Percentiles rank a stretch among this genome's conserved stretches.
Conservation (phyloP, 225 moss, liverwort and hornwort genomes). For the Climacium dendroides region DNA sequence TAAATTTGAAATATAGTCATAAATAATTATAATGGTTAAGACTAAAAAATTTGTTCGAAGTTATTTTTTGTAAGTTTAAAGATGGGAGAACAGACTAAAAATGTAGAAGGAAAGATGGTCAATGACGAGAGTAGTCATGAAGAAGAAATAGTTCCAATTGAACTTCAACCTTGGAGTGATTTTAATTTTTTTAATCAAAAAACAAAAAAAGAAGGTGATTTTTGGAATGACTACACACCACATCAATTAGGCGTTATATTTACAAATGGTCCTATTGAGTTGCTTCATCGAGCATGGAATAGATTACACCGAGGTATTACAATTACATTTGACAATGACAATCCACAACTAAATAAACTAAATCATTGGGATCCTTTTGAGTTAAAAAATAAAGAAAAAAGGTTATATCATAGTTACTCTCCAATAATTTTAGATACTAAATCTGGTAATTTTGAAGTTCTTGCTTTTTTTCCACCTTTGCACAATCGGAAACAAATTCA, state of each 20-base stretch:
- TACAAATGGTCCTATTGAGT: slow-evolving; percentile 8
- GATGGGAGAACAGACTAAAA: neutral
- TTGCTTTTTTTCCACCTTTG: neutral
- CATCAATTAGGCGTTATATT: slow-evolving; percentile 16
- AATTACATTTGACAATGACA: neutral
- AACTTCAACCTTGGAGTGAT: slow-evolving; percentile 1
- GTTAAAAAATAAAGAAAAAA: neutral
- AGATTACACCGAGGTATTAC: neutral
- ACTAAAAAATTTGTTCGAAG: neutral
- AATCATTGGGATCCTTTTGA: slow-evolving; percentile 19
- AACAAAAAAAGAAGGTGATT: neutral
- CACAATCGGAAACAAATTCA: slow-evolving; percentile 12
- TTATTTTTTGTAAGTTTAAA: rapidly evolving
- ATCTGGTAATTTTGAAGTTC: neutral
- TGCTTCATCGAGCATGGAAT: slow-evolving; percentile 15
- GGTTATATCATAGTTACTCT: slow-evolving; percentile 7
- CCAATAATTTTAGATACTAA: neutral
- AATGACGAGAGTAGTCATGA: neutral
- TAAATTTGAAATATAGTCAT: neutral
- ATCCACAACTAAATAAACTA: neutral
- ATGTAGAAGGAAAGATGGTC: neutral
- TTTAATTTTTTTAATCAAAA: neutral
- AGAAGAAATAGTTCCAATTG: neutral
- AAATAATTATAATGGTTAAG: neutral
- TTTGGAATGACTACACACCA: slow-evolving; percentile 5